phyloP scores from a whole-genome alignment of 2,329 filamentous ascomycete species.

The Arthroderma uncinatum region DNA sequence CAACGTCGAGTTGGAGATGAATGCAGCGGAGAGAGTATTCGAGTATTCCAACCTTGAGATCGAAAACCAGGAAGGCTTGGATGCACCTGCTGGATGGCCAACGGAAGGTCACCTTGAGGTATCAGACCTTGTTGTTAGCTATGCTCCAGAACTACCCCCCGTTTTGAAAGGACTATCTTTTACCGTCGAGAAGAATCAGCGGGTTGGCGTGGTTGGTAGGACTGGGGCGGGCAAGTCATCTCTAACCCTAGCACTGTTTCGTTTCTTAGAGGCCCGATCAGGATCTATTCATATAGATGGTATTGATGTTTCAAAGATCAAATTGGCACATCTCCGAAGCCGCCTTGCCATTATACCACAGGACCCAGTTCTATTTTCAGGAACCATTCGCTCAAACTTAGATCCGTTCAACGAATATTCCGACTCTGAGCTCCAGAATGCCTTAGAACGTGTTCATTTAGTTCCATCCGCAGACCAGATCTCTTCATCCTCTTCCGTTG shows the following conservation, averaged over 20 bases:
- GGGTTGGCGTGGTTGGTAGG: conserved; percentile 65
- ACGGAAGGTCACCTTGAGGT: conserved; percentile 62
- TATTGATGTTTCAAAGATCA: conserved; percentile 61
- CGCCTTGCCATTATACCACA: conserved; percentile 71
- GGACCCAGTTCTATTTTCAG: conserved; percentile 71
- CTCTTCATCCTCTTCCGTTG: background rate
- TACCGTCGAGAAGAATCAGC: conserved; percentile 52
- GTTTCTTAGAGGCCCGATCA: conserved; percentile 58
- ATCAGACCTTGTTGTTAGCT: conserved; percentile 58
- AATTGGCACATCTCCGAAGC: conserved; percentile 58
- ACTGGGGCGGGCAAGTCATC: conserved; percentile 71
- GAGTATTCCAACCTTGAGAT: conserved; percentile 62
- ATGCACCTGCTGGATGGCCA: conserved; percentile 63
- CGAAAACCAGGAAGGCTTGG: conserved; percentile 51
- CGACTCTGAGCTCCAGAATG: conserved; percentile 58
- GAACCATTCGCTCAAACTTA: conserved; percentile 63
- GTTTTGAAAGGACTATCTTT: conserved; percentile 62
- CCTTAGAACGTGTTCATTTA: conserved; percentile 60
- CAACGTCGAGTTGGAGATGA: conserved; percentile 66
- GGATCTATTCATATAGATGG: conserved; percentile 62
- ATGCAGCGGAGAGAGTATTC: conserved; percentile 62
- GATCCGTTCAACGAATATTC: conserved; percentile 63
- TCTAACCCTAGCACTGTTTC: conserved; percentile 63
- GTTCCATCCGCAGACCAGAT: conserved; percentile 33
- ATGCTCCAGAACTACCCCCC: conserved; percentile 59